Conservation (phyloP, 495 filamentous ascomycete species). For the Neurospora sp. region DNA sequence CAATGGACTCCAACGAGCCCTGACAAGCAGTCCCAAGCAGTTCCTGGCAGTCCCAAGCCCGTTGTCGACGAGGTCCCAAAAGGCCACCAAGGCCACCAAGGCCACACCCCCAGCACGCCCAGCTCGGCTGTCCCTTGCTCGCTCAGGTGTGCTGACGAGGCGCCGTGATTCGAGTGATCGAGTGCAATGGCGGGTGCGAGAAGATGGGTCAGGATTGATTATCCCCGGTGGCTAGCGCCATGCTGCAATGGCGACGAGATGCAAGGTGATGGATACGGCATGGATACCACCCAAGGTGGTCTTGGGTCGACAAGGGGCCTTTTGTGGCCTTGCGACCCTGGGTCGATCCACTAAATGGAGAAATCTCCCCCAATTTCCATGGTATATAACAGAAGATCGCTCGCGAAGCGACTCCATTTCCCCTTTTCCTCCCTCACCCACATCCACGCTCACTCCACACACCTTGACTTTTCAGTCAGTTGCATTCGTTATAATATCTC, state of each 20-base stretch:
- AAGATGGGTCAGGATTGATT: neutral
- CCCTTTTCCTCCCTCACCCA: slow-evolving; percentile 34
- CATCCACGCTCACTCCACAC: slow-evolving; percentile 33
- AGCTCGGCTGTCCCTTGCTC: no score
- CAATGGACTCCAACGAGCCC: neutral
- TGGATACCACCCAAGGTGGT: neutral
- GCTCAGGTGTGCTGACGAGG: neutral
- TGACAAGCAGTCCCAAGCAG: neutral
- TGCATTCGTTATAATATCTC: slow-evolving; percentile 42
- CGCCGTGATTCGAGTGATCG: neutral
- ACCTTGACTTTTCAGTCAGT: slow-evolving; percentile 49
- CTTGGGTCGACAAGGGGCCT: neutral
- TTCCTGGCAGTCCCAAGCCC: neutral
- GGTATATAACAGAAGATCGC: slow-evolving; percentile 30
- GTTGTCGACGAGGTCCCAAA: neutral
- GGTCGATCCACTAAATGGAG: neutral
- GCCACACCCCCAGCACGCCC: neutral
- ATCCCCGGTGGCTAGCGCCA: neutral
- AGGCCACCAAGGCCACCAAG: neutral
- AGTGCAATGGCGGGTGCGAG: neutral
- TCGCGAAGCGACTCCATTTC: slow-evolving; percentile 17
- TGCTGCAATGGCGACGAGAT: neutral
- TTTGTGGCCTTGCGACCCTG: neutral
- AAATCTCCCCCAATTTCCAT: neutral
- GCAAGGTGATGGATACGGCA: neutral